These are phyloP conservation scores for Saturnispora halmiae DNA, from an alignment of 805 yeast genomes.

Conservation along the genomic window DNA sequence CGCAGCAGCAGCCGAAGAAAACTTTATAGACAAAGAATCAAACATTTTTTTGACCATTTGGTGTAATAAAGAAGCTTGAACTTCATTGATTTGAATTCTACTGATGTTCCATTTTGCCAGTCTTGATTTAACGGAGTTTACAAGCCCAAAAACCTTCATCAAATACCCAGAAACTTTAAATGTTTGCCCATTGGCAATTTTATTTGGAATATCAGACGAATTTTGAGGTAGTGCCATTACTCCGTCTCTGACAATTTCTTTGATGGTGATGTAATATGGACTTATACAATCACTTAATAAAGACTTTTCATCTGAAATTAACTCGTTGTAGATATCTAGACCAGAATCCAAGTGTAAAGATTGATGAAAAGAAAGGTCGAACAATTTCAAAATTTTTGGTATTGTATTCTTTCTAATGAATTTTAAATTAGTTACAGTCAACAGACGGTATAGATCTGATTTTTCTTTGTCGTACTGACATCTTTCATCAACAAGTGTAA, in stretches of 20 bases:
- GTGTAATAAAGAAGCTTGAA: constrained; percentile 1
- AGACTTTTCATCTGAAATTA: constrained; percentile 42
- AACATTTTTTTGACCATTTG: constrained; percentile 5
- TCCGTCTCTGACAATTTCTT: constrained; percentile 34
- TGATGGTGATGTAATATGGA: constrained; percentile 36
- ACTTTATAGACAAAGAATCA: constrained; percentile 5
- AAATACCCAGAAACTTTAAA: constrained; percentile 19
- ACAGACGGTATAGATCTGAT: constrained; percentile 21
- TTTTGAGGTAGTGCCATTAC: constrained; percentile 19
- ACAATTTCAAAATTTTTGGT: constrained; percentile 40
- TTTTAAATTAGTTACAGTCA: constrained; percentile 45
- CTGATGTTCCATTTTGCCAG: constrained; percentile 10
- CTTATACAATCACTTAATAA: constrained; percentile 46
- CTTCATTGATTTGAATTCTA: constrained; percentile 4
- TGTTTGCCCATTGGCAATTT: constrained; percentile 30
- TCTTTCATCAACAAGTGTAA: constrained; percentile 29
- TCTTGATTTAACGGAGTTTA: constrained; percentile 24
- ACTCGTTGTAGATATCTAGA: constrained; percentile 35
- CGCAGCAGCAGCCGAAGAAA: neutral
- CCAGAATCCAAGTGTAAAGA: constrained; percentile 32
- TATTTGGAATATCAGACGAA: constrained; percentile 19
- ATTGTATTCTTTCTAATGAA: constrained; percentile 37
- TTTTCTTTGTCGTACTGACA: constrained; percentile 15
- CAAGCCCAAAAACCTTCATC: constrained; percentile 19
- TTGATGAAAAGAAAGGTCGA: constrained; percentile 43